Conservation (phyloP, 2,329 filamentous ascomycete species). For the Huntiella bhutanensis region DNA sequence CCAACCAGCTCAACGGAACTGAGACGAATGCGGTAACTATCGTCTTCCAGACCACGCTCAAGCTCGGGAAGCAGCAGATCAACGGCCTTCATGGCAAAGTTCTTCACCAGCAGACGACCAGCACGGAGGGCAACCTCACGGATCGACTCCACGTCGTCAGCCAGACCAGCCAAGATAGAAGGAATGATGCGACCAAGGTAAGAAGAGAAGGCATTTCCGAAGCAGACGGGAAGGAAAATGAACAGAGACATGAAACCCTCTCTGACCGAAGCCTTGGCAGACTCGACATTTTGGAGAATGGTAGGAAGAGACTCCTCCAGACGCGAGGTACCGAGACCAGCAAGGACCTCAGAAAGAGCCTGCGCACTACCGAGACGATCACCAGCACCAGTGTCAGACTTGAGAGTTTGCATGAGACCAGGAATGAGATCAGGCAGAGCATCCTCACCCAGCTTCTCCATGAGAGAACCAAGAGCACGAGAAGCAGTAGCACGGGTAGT, state of each 20-base stretch:
- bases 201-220: slow-evolving; percentile 93
- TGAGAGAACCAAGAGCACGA: slow-evolving; percentile 84
- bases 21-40: slow-evolving; percentile 92
- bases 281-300: slow-evolving; percentile 88
- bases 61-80: slow-evolving; percentile 87
- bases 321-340: slow-evolving; percentile 77
- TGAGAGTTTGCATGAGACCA: slow-evolving; percentile 91
- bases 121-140: slow-evolving; percentile 90
- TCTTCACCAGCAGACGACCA: slow-evolving; percentile 88
- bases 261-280: slow-evolving; percentile 71
- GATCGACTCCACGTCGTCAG: slow-evolving; percentile 91
- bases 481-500: slow-evolving; percentile 92
- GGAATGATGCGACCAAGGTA: slow-evolving; percentile 93
- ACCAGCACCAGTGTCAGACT: slow-evolving; percentile 89
- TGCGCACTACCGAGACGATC: slow-evolving; percentile 92
- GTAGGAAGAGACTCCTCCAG: slow-evolving; percentile 92
- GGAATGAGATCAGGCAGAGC: slow-evolving; percentile 92
- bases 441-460: slow-evolving; percentile 96
- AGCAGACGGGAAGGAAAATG: slow-evolving; percentile 96
- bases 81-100: slow-evolving; percentile 87
- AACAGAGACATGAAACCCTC: slow-evolving; percentile 99
- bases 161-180: slow-evolving; percentile 79
- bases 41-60: slow-evolving; percentile 89
- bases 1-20: slow-evolving; percentile 96
- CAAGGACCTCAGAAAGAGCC: slow-evolving; percentile 87